Conservation (phyloP, 2,329 filamentous ascomycete genomes). For the Ramularia collo-cygni region DNA sequence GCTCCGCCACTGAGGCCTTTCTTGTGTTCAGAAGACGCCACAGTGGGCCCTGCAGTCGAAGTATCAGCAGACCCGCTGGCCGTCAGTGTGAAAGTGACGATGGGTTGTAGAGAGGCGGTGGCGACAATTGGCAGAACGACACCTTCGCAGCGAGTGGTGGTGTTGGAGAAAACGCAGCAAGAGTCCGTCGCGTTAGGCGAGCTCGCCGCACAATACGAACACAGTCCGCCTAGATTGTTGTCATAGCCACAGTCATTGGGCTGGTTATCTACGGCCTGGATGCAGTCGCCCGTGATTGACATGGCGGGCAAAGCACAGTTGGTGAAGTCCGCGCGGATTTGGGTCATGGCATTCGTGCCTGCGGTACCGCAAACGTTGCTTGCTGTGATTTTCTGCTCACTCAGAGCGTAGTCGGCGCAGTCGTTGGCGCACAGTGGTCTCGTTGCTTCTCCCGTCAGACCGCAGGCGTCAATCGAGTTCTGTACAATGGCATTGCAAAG, state of each 20-base stretch:
- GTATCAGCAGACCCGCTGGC: conserved; percentile 29
- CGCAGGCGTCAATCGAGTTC: conserved; percentile 68
- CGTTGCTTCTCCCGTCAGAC: conserved; percentile 56
- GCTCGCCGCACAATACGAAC: conserved; percentile 75
- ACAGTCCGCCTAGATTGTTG: conserved; percentile 65
- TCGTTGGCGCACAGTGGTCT: conserved; percentile 80
- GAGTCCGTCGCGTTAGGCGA: conserved; percentile 90
- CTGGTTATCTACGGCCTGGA: conserved; percentile 73
- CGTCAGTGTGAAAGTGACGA: conserved; percentile 59
- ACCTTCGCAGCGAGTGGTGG: conserved; percentile 63
- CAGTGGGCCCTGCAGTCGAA: conserved; percentile 16
- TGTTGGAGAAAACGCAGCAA: conserved; percentile 79
- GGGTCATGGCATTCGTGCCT: conserved; percentile 55
- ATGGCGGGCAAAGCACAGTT: conserved; percentile 79
- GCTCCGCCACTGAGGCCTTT: conserved; percentile 64
- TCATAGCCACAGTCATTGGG: conserved; percentile 79
- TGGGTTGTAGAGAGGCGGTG: conserved; percentile 53
- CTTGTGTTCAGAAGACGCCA: conserved; percentile 24
- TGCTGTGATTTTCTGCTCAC: conserved; percentile 76
- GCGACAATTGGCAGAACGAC: conserved; percentile 64
- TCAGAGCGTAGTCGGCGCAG: conserved; percentile 80
- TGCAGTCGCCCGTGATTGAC: conserved; percentile 67
- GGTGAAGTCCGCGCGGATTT: conserved; percentile 88
- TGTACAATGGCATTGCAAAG: conserved; percentile 93
- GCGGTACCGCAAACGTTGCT: conserved; percentile 68